Conservation (phyloP, 345 rosid genomes). For the Mangifera indica region DNA sequence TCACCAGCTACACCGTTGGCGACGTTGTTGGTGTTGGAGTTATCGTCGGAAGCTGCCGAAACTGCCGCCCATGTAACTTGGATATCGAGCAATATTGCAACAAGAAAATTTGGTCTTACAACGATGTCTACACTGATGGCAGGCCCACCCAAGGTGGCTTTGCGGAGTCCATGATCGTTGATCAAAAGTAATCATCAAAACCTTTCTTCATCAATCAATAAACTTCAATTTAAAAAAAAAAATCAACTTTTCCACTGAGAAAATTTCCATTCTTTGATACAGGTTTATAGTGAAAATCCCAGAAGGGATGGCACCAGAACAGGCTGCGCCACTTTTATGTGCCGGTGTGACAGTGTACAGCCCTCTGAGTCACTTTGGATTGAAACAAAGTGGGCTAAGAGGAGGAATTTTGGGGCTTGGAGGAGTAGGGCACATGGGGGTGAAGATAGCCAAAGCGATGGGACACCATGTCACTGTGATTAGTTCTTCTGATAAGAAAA, state of each 20-base stretch:
- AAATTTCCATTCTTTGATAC: neutral
- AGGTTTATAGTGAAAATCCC: slow-evolving; percentile 89
- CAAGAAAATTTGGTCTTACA: slow-evolving; percentile 56
- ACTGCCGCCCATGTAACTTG: slow-evolving; percentile 45
- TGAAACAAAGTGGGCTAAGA: slow-evolving; percentile 58
- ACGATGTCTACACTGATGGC: slow-evolving; percentile 51
- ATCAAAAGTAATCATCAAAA: slow-evolving; percentile 48
- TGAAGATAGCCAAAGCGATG: slow-evolving; percentile 91
- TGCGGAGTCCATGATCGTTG: slow-evolving; percentile 46
- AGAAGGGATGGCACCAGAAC: slow-evolving; percentile 78
- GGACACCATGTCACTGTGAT: slow-evolving; percentile 93
- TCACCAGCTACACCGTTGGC: slow-evolving; percentile 46
- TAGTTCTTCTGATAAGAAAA: slow-evolving; percentile 90
- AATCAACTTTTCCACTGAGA: no score
- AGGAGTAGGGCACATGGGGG: slow-evolving; percentile 98
- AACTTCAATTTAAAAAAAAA: no score
- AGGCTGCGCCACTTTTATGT: slow-evolving; percentile 81
- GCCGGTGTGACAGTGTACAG: slow-evolving; percentile 92
- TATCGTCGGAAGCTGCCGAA: slow-evolving; percentile 53
- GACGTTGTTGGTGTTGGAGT: slow-evolving; percentile 65
- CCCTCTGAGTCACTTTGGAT: slow-evolving; percentile 77
- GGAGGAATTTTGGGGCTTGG: slow-evolving; percentile 92
- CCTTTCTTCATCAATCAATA: no score
- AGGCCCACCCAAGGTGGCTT: slow-evolving; percentile 58
- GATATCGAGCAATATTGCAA: slow-evolving; percentile 60